Percentiles rank a stretch among this genome's conserved stretches.
These are phyloP conservation scores for Cunninghamia lanceolata DNA, from an alignment of 75 land plant genomes.

Conservation along the genomic window DNA sequence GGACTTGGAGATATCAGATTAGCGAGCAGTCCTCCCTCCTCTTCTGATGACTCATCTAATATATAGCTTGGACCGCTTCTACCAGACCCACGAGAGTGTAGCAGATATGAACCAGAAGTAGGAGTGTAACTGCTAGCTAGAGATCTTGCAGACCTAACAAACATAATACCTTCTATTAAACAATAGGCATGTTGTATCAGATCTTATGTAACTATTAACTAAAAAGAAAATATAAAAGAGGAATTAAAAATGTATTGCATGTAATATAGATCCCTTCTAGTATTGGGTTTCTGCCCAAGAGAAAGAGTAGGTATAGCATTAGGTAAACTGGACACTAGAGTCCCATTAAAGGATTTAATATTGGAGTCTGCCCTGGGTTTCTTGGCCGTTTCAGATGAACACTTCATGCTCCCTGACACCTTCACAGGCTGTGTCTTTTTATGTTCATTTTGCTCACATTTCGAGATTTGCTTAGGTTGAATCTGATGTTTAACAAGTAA, in stretches of 20 bases:
- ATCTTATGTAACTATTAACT: not conserved
- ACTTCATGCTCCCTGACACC: not conserved
- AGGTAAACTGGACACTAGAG: constrained; percentile 21
- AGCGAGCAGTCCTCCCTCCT: constrained; percentile 24
- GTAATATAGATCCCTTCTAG: constrained; percentile 35
- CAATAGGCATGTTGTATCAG: not conserved
- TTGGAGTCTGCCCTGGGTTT: not conserved
- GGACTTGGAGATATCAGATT: constrained; percentile 13
- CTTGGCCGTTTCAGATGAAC: not conserved
- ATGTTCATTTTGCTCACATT: not conserved
- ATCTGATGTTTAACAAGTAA: not conserved
- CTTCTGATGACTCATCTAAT: not conserved
- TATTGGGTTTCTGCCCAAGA: not conserved
- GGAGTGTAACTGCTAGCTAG: constrained; percentile 63
- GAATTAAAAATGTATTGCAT: constrained; percentile 24
- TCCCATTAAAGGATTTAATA: not conserved
- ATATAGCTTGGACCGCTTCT: not conserved
- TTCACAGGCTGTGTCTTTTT: not conserved
- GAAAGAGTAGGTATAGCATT: constrained; percentile 25
- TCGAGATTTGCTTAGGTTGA: not conserved
- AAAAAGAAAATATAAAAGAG: not conserved
- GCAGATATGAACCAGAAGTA: constrained; percentile 37
- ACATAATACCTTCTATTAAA: not conserved
- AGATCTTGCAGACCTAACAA: constrained; percentile 83
- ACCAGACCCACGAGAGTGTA: constrained; percentile 12